Conservation (phyloP, 2,329 filamentous ascomycete species). For the Aspergillus proliferans region DNA sequence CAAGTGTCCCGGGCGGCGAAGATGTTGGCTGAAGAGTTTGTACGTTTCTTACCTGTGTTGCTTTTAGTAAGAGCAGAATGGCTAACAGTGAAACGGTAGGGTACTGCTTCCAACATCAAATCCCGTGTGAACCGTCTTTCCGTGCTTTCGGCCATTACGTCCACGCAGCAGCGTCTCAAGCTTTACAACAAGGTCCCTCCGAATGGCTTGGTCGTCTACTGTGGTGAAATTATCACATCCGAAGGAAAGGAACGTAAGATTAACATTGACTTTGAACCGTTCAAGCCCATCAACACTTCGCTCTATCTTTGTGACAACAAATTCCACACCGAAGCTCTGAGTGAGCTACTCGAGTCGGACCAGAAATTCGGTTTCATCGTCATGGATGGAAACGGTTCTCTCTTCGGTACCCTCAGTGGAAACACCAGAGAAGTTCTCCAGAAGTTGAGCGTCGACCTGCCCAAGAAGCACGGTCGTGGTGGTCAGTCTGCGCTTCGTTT, state of each 20-base stretch:
- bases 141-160: slow-evolving; percentile 95
- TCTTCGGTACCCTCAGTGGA: slow-evolving; percentile 93
- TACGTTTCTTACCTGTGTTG: slow-evolving; percentile 42
- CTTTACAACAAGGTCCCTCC: slow-evolving; percentile 98
- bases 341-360: slow-evolving; percentile 94
- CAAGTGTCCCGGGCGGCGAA: slow-evolving; percentile 93
- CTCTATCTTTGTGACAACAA: slow-evolving; percentile 99
- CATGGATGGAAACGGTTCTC: slow-evolving; percentile 98
- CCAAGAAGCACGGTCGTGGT: slow-evolving; percentile 99
- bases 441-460: slow-evolving; percentile 97
- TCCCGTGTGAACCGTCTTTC: slow-evolving; percentile 98
- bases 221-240: slow-evolving; percentile 98
- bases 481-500: slow-evolving; percentile 99
- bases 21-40: slow-evolving; percentile 99
- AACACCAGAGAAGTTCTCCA: slow-evolving; percentile 96
- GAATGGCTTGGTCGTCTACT: slow-evolving; percentile 97
- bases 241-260: slow-evolving; percentile 99
- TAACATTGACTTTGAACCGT: slow-evolving; percentile 99
- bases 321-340: slow-evolving; percentile 95
- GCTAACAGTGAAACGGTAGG: slow-evolving; percentile 46
- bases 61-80: not conserved
- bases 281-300: slow-evolving; percentile 99
- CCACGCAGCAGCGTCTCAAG: slow-evolving; percentile 97
- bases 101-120: slow-evolving; percentile 98
- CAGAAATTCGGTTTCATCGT: slow-evolving; percentile 99